phyloP scores from a whole-genome alignment of 352 stramenopile species.

The Globisporangium emineosum region DNA sequence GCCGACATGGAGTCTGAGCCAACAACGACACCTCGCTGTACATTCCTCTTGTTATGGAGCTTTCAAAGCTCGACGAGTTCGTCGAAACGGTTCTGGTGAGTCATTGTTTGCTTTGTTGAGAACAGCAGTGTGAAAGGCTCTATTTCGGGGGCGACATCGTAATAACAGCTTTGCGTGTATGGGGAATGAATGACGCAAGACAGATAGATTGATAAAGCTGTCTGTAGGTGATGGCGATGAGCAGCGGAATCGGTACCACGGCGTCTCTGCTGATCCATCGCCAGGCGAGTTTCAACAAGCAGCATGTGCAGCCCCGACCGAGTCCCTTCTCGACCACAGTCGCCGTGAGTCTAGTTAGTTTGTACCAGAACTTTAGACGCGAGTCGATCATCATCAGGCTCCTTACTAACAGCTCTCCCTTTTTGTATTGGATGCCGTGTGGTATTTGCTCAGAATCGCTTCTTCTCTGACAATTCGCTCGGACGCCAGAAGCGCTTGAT shows the following conservation, averaged over 20 bases:
- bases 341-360: constrained; percentile 25
- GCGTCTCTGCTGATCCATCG: constrained; percentile 35
- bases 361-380: background rate
- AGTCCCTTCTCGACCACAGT: constrained; percentile 39
- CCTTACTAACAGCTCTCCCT: background rate
- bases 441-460: constrained; percentile 41
- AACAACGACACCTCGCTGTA: background rate
- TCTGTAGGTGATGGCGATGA: constrained; percentile 18
- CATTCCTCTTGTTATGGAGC: constrained; percentile 3
- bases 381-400: background rate
- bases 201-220: background rate
- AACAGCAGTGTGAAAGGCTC: background rate
- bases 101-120: no score
- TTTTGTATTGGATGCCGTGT: background rate
- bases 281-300: constrained; percentile 30
- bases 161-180: background rate
- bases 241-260: constrained; percentile 18
- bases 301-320: constrained; percentile 22
- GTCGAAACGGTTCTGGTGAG: constrained; percentile 13
- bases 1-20: constrained; percentile 10
- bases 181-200: background rate
- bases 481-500: constrained; percentile 47
- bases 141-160: background rate
- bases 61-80: background rate
- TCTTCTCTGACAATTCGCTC: constrained; percentile 74